phyloP scores from a whole-genome alignment of 1,284 basidiomycete genomes.

The Tilletia walkeri region DNA sequence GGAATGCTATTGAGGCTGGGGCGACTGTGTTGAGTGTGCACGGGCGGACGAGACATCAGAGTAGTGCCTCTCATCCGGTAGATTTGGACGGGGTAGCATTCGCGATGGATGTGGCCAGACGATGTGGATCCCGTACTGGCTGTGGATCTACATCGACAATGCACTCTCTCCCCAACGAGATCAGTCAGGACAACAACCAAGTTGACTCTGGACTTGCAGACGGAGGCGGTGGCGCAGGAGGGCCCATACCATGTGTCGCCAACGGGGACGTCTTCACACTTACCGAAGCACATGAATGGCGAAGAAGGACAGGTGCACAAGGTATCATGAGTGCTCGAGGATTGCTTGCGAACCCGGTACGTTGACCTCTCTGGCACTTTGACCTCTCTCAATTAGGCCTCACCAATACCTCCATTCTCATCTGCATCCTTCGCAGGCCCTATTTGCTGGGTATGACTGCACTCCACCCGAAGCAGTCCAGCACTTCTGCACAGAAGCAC shows the following conservation, averaged over 20 bases:
- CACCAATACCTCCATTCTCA: background rate
- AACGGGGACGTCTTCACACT: slow-evolving; percentile 65
- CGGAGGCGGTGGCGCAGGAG: slow-evolving; percentile 51
- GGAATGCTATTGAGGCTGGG: slow-evolving; percentile 59
- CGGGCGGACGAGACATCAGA: slow-evolving; percentile 63
- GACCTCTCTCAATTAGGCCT: background rate
- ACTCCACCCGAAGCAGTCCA: slow-evolving; percentile 61
- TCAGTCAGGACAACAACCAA: background rate
- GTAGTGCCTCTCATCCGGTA: slow-evolving; percentile 61
- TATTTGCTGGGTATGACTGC: slow-evolving; percentile 61
- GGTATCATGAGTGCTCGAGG: slow-evolving; percentile 66
- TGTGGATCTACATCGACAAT: slow-evolving; percentile 26
- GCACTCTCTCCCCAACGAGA: background rate
- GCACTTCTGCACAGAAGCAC: slow-evolving; percentile 59
- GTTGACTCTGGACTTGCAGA: background rate
- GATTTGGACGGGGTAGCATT: slow-evolving; percentile 61
- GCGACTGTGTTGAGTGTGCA: slow-evolving; percentile 63
- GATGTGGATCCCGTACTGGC: slow-evolving; percentile 37
- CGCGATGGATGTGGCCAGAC: slow-evolving; percentile 59
- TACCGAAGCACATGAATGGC: slow-evolving; percentile 59
- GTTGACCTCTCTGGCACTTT: slow-evolving; percentile 16
- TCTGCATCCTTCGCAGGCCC: slow-evolving; percentile 53
- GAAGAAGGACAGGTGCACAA: slow-evolving; percentile 59
- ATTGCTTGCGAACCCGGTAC: slow-evolving; percentile 63
- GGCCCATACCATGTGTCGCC: slow-evolving; percentile 62